Conservation (phyloP, 2,329 filamentous ascomycete genomes). For the Aspergillus proliferans region DNA sequence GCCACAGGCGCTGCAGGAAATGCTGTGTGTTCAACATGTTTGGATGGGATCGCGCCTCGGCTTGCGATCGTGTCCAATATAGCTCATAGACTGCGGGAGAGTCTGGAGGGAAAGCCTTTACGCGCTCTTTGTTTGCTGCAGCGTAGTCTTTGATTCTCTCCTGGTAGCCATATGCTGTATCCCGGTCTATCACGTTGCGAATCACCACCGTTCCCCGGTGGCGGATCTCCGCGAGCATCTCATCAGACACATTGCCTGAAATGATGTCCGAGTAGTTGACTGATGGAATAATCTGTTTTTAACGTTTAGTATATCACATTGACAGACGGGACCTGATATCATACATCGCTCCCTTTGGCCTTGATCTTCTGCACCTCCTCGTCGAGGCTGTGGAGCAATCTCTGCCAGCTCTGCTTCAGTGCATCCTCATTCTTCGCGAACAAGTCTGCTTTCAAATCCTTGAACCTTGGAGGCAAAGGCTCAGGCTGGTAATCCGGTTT, state of each 20-base stretch:
- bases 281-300: conserved; percentile 35
- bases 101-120: conserved; percentile 58
- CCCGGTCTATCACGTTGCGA: conserved; percentile 57
- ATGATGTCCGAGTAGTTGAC: conserved; percentile 37
- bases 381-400: conserved; percentile 35
- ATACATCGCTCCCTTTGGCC: conserved; percentile 35
- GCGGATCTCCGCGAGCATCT: conserved; percentile 46
- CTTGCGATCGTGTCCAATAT: conserved; percentile 66
- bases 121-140: conserved; percentile 47
- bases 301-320: not conserved
- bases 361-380: conserved; percentile 38
- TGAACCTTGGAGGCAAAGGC: conserved; percentile 38
- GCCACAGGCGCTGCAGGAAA: conserved; percentile 61
- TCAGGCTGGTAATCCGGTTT: conserved; percentile 37
- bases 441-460: conserved; percentile 33
- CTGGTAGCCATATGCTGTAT: conserved; percentile 61
- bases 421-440: conserved; percentile 36
- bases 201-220: conserved; percentile 59
- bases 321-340: conserved; percentile 1
- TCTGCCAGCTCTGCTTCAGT: conserved; percentile 36
- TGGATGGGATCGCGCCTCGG: conserved; percentile 61
- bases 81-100: conserved; percentile 68
- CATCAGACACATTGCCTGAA: conserved; percentile 28
- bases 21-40: conserved; percentile 57
- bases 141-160: conserved; percentile 60